Conservation (phyloP, 345 rosid species). For the Citrus trifoliata region DNA sequence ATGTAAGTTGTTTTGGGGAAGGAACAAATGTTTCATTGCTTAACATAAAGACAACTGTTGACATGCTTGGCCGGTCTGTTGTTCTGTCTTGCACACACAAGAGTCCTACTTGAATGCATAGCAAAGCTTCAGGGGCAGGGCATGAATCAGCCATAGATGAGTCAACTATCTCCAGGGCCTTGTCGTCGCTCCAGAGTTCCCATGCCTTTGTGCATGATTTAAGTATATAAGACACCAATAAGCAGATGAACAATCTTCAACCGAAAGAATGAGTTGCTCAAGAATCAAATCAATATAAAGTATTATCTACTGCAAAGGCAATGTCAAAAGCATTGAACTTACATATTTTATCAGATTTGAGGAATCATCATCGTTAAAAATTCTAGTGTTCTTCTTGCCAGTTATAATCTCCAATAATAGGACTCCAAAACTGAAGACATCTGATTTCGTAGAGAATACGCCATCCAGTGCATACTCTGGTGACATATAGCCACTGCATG, state of each 20-base stretch:
- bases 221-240: not conserved
- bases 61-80: conserved; percentile 16
- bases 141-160: not conserved
- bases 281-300: not conserved
- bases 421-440: not conserved
- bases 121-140: not conserved
- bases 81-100: conserved; percentile 10
- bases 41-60: conserved; percentile 9
- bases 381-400: not conserved
- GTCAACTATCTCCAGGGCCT: conserved; percentile 14
- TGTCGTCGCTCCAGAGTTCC: not conserved
- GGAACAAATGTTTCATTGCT: conserved; percentile 12
- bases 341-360: not conserved
- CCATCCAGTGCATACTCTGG: not conserved
- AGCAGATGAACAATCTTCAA: no score
- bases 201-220: not conserved
- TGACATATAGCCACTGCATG: not conserved
- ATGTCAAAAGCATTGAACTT: not conserved
- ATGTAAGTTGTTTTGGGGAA: conserved; percentile 2
- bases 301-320: not conserved
- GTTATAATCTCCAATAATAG: not conserved
- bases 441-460: not conserved
- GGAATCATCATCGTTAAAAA: not conserved
- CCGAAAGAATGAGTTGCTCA: no score
- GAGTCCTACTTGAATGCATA: conserved; percentile 17